Base-by-base conservation (phyloP, 23 red algal species). In the Agarophyton chilense region DNA sequence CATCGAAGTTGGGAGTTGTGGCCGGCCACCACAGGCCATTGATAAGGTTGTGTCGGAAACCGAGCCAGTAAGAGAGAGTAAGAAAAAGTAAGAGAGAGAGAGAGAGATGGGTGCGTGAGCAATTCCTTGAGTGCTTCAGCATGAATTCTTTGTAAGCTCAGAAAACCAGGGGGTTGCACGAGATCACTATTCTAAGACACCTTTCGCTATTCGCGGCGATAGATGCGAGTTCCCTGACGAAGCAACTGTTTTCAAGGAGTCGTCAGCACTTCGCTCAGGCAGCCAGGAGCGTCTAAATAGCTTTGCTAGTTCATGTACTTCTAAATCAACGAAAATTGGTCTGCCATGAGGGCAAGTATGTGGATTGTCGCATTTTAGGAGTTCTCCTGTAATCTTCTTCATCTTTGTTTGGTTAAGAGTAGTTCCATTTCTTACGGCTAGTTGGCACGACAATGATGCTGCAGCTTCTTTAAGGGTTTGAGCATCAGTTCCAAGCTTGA, bases 291-390 rank as follows among this genome's bases (percentile, higher is more conserved):
- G 63, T 51, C 54, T 53, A 25, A 91, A 91, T 18, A 81, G 28
- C 32, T 71, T 49, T 11, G 88, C 88, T 49, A 91, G 76, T 38
- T 81, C 62, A 55, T 50, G 34, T 12, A 49, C 4, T 26, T 57
- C 32, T 33, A 91, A 49, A 28, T 91, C 46, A 18, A 82, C 45
- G 24, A 91, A 91, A 33, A 91, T 82, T 18, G 88, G 88, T 61
- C 88, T 33, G 19, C 88, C 88, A 74, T 91, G 88, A 31, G 88
- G 88, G 35, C 88, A 91, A 11, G 88, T 91, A 42, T 91, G 76
- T 19, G 76, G 76, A 57, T 91, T 91, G 26, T 82, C 60, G 60
- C 88, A 91, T 24, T 54, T 49, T 26, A 82, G 61, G 28, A 91
- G 47, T 38, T 76, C 58, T n/a, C 65, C n/a, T 58, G 77, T 35